These are phyloP conservation scores for Starmera pachycereana DNA, from an alignment of 805 yeast genomes.

Conservation along the genomic window DNA sequence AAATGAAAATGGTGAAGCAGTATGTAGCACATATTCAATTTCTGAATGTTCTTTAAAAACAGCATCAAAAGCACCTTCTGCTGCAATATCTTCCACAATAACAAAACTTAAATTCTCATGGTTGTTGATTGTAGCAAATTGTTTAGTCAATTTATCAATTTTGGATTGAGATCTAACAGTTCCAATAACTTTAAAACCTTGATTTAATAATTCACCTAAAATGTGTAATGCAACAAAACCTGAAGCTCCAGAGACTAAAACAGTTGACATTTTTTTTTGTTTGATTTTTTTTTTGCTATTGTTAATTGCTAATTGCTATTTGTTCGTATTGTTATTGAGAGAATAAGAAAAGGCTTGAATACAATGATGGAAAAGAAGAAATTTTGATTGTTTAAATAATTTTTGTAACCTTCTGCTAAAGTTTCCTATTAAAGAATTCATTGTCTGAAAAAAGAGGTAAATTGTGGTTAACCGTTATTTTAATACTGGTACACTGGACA, in stretches of 20 bases:
- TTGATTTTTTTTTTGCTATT: neutral
- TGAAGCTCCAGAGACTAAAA: constrained; percentile 32
- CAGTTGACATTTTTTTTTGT: constrained; percentile 6
- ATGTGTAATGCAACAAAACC: constrained; percentile 35
- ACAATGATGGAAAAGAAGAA: too few relatives aligned
- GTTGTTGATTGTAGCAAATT: constrained; percentile 4
- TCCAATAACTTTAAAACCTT: constrained; percentile 29
- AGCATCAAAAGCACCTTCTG: constrained; percentile 29
- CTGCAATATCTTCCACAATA: constrained; percentile 32
- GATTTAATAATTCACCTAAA: constrained; percentile 21
- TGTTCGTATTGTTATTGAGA: too few relatives aligned
- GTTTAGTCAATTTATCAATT: constrained; percentile 16
- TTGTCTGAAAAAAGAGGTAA: too few relatives aligned
- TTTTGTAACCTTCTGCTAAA: too few relatives aligned
- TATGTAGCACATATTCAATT: constrained; percentile 38
- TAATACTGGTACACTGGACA: too few relatives aligned
- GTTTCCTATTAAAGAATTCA: too few relatives aligned
- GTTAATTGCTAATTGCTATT: too few relatives aligned
- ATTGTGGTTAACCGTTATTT: too few relatives aligned
- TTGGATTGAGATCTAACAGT: constrained; percentile 10
- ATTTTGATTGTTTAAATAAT: too few relatives aligned
- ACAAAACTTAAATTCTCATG: constrained; percentile 24
- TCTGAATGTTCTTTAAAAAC: constrained; percentile 32
- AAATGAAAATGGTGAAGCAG: constrained; percentile 38
- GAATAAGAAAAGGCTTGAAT: too few relatives aligned